Evolutionary conservation across 495 filamentous ascomycete species (phyloP).

Genomic region (Bombardia bombarda): DNA sequence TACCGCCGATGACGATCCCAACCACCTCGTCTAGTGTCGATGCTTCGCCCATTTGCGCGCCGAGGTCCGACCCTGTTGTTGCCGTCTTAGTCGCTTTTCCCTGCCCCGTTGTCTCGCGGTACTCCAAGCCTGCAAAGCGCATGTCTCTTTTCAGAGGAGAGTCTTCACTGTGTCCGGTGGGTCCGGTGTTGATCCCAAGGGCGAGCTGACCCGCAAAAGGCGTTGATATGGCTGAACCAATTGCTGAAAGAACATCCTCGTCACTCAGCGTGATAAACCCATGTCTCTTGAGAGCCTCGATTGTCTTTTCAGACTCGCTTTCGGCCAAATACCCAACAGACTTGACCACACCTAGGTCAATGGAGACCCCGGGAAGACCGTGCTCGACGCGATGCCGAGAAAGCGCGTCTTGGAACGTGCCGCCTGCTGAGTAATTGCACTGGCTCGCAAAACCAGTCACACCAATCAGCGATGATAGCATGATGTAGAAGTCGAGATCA

Average conservation of each 20-base stretch:
- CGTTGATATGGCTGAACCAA: conserved; percentile 15
- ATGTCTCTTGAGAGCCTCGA: conserved; percentile 13
- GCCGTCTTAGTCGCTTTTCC: not conserved
- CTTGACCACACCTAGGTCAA: conserved; percentile 40
- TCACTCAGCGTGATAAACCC: conserved; percentile 15
- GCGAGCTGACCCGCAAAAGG: conserved; percentile 14
- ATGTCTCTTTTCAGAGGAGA: conserved; percentile 9
- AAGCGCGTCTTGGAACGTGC: conserved; percentile 25
- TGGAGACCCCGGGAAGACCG: conserved; percentile 29
- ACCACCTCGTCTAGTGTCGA: conserved; percentile 9
- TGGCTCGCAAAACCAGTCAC: conserved; percentile 35
- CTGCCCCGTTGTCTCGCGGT: conserved; percentile 9
- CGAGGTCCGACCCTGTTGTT: conserved; percentile 6
- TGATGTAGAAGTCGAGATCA: conserved; percentile 45
- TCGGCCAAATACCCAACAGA: conserved; percentile 28
- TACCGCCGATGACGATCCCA: not conserved
- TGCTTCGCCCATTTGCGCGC: conserved; percentile 1
- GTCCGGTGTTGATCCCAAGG: conserved; percentile 19
- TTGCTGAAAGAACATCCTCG: conserved; percentile 14
- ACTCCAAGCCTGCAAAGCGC: conserved; percentile 11
- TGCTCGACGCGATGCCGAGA: conserved; percentile 9
- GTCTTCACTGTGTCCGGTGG: not conserved
- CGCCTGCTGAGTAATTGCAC: conserved; percentile 44
- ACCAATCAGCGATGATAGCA: conserved; percentile 41
- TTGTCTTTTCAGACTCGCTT: conserved; percentile 8